Conservation (phyloP, 768 basidiomycete species). For the Lactarius evosmus region DNA sequence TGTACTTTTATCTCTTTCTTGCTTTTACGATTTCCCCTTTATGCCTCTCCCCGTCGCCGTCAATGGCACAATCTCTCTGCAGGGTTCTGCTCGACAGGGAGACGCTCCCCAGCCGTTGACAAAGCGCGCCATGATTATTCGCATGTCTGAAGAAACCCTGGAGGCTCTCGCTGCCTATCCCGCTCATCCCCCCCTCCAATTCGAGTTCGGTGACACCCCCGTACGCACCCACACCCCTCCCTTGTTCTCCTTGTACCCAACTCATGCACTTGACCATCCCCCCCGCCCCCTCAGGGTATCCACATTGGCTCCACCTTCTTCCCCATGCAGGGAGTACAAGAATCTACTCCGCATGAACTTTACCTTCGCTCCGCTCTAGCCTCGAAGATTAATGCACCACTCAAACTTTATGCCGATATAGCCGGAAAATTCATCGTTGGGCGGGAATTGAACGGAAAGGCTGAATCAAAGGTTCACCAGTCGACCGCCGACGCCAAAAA, state of each 20-base stretch:
- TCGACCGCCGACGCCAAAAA: constrained; percentile 39
- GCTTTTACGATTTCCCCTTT: constrained; percentile 10
- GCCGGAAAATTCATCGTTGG: constrained; percentile 70
- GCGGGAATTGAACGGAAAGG: constrained; percentile 51
- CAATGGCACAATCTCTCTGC: constrained; percentile 52
- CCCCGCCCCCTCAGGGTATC: constrained; percentile 38
- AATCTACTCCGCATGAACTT: constrained; percentile 62
- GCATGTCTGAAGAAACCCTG: constrained; percentile 69
- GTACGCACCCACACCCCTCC: constrained; percentile 39
- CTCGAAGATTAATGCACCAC: constrained; percentile 56
- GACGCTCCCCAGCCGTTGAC: constrained; percentile 56
- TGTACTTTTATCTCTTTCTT: constrained; percentile 9
- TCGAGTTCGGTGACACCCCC: constrained; percentile 60
- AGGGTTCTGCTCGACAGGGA: constrained; percentile 54
- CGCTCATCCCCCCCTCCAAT: constrained; percentile 46
- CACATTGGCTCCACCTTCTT: constrained; percentile 64
- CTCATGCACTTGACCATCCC: not conserved
- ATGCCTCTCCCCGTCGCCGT: constrained; percentile 64
- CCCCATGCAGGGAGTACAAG: constrained; percentile 51
- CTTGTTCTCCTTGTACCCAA: not conserved
- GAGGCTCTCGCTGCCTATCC: constrained; percentile 57
- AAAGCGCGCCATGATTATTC: constrained; percentile 73
- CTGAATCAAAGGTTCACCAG: constrained; percentile 42
- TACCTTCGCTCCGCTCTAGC: constrained; percentile 63
- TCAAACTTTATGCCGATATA: constrained; percentile 72